Conservation (phyloP, 2,329 filamentous ascomycete genomes). For the Emericellopsis cladophorae region DNA sequence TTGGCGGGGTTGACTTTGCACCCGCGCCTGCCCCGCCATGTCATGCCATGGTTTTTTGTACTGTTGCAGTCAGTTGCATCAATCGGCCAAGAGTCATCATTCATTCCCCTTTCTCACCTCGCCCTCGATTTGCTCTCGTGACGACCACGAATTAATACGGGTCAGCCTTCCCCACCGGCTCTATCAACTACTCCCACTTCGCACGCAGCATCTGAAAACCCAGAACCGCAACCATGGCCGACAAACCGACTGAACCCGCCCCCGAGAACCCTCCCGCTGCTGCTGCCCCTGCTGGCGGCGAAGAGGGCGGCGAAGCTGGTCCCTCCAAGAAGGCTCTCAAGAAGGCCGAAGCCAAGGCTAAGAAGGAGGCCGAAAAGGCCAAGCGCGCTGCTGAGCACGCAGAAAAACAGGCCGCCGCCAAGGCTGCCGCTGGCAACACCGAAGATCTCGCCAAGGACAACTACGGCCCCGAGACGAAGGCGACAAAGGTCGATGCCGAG, state of each 20-base stretch:
- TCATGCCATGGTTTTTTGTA: background rate
- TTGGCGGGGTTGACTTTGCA: background rate
- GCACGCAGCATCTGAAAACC: background rate
- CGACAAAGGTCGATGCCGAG: slow-evolving; percentile 37
- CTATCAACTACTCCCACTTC: too few species aligned
- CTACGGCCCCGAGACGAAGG: slow-evolving; percentile 61
- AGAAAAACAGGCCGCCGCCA: slow-evolving; percentile 55
- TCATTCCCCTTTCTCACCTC: too few species aligned
- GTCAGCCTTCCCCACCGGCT: too few species aligned
- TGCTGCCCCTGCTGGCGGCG: background rate
- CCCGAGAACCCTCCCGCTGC: background rate
- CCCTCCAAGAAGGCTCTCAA: slow-evolving; percentile 72
- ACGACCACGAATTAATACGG: background rate
- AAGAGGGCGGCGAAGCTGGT: slow-evolving; percentile 10
- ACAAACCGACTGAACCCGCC: background rate
- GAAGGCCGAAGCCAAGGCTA: slow-evolving; percentile 75
- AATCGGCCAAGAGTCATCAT: background rate
- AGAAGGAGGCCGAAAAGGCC: slow-evolving; percentile 77
- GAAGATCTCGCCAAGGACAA: slow-evolving; percentile 62
- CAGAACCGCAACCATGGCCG: background rate
- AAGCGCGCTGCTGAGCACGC: slow-evolving; percentile 61
- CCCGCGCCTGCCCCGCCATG: background rate
- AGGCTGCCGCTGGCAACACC: slow-evolving; percentile 51
- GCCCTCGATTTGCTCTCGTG: background rate
- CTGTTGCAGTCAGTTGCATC: too few species aligned